Percentiles rank a stretch among this genome's conserved stretches.
Conservation (phyloP, 495 filamentous ascomycete genomes). For the Neurospora sp. region DNA sequence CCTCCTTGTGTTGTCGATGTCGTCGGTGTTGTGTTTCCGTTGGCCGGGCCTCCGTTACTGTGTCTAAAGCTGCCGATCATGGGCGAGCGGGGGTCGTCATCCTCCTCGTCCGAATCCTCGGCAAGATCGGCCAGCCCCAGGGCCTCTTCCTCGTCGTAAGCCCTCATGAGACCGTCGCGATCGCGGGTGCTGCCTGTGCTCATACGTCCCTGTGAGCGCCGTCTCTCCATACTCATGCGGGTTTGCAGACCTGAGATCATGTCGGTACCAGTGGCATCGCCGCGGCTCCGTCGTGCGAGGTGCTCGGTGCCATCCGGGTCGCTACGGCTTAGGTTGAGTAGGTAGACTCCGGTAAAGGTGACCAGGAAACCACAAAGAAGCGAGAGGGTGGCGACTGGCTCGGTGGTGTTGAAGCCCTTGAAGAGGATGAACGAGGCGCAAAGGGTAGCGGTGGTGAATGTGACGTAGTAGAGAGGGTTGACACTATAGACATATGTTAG, state of each 20-base stretch:
- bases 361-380: slow-evolving; percentile 88
- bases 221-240: slow-evolving; percentile 81
- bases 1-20: not conserved
- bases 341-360: slow-evolving; percentile 94
- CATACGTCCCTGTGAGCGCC: slow-evolving; percentile 43
- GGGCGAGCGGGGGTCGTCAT: slow-evolving; percentile 21
- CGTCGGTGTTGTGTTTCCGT: slow-evolving; percentile 7
- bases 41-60: slow-evolving; percentile 5
- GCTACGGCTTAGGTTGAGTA: slow-evolving; percentile 84
- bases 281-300: slow-evolving; percentile 52
- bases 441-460: slow-evolving; percentile 94
- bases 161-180: slow-evolving; percentile 70
- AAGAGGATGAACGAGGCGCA: slow-evolving; percentile 97
- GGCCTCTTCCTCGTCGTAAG: slow-evolving; percentile 69
- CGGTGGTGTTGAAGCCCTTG: slow-evolving; percentile 91
- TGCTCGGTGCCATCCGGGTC: slow-evolving; percentile 72
- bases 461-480: slow-evolving; percentile 97
- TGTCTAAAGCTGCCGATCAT: slow-evolving; percentile 21
- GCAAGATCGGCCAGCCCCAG: slow-evolving; percentile 51
- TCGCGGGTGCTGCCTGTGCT: slow-evolving; percentile 57
- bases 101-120: slow-evolving; percentile 53
- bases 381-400: slow-evolving; percentile 82
- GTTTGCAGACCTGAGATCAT: slow-evolving; percentile 82
- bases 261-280: slow-evolving; percentile 80
- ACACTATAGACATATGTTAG: slow-evolving; percentile 54